Base-by-base conservation (phyloP, 768 basidiomycete genomes). In the Floccularia luteovirens region DNA sequence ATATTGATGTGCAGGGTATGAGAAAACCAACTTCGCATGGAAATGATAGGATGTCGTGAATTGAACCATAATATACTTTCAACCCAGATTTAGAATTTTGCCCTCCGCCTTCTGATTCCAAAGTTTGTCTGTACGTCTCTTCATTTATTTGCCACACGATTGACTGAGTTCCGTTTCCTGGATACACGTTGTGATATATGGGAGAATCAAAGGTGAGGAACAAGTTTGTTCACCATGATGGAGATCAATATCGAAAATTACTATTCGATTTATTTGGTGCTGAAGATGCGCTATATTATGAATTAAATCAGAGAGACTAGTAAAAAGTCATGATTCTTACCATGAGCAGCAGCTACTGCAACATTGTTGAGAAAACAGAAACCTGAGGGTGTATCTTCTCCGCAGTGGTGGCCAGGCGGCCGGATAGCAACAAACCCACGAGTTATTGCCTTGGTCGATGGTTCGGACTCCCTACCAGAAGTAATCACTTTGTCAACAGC, bases 281-380 rank as follows among this genome's bases (percentile, higher is more conserved):
- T 78, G 63, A 10, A 96, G 60, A 58, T 97, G 81, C 0, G 92
- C 92, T 94, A 16, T n/a, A 25, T 38, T 32, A n/a, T 27, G 21
- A 6, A 25, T 11, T 35, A 28, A 16, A 10, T 12, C 27, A 17
- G n/a, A n/a, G n/a, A n/a, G n/a, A n/a, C n/a, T n/a, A n/a, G n/a
- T n/a, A n/a, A n/a, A n/a, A n/a, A n/a, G n/a, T n/a, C n/a, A n/a
- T n/a, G n/a, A n/a, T 3, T 43, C 69, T 28, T 49, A 91, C 91
- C 93, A 54, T 97, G 90, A 11, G 90, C 90, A 23, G 91, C 91
- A 0, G 73, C 92, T 2, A 97, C 73, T 0, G 83, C 82, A 0
- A 96, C 86, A 52, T 98, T 99, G 48, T 97, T 97, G 22, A 96
- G 74, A 49, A 93, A 96, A 59, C 94, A 97, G 57, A 97, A 98